These are phyloP conservation scores for Acacia crassicarpa DNA, from an alignment of 306 rosid species.

Conservation along the genomic window DNA sequence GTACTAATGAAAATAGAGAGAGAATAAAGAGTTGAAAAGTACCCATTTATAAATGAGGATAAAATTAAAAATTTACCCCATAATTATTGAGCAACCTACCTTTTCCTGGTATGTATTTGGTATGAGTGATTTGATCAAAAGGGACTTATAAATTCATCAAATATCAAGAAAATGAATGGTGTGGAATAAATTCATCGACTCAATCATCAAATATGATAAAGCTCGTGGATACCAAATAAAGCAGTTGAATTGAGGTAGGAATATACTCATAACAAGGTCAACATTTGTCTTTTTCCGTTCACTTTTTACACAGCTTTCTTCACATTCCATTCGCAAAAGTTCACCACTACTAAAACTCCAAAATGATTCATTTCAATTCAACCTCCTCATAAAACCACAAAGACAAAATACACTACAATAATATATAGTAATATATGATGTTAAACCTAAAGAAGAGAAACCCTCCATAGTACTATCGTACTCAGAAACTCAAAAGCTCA, in stretches of 20 bases:
- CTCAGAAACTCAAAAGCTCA: not conserved
- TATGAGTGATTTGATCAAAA: no score
- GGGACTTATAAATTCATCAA: no score
- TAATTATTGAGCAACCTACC: no score
- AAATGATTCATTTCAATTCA: not conserved
- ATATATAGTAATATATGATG: not conserved
- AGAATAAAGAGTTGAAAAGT: no score
- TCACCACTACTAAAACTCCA: not conserved
- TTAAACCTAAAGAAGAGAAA: not conserved
- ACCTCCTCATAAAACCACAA: not conserved
- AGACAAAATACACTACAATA: not conserved
- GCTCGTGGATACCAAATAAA: not conserved
- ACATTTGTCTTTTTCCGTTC: not conserved
- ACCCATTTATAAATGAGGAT: no score
- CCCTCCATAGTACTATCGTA: not conserved
- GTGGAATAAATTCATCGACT: not conserved
- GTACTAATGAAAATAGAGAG: no score
- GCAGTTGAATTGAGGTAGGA: not conserved
- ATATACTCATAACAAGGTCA: not conserved
- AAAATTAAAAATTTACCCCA: no score
- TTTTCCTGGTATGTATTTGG: no score
- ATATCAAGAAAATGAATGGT: not conserved
- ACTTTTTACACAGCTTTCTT: constrained; percentile 21
- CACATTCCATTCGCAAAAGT: not conserved
- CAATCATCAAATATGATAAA: not conserved